phyloP scores from a whole-genome alignment of 1,284 basidiomycete genomes.

The Ceratobasidium sp. region DNA sequence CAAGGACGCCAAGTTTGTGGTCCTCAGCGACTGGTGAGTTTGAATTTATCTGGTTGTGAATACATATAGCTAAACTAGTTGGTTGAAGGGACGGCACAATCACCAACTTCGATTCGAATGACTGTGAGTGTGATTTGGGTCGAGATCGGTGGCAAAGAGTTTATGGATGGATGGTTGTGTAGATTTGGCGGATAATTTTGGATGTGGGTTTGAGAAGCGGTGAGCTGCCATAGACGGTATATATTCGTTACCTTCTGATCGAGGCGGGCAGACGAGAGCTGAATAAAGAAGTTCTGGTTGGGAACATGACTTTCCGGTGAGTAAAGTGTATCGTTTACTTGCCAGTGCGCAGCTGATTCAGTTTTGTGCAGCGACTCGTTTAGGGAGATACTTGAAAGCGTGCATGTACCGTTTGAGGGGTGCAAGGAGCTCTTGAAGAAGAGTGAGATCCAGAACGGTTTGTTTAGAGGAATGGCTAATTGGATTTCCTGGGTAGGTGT shows the following conservation, averaged over 20 bases:
- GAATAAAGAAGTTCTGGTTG: constrained; percentile 77
- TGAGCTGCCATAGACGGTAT: constrained; percentile 6
- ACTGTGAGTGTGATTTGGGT: constrained; percentile 66
- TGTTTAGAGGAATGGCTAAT: neutral
- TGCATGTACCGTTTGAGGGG: constrained; percentile 78
- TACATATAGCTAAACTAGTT: neutral
- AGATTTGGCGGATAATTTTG: constrained; percentile 83
- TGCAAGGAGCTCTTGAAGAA: constrained; percentile 75
- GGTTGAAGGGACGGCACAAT: constrained; percentile 87
- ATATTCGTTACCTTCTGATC: neutral
- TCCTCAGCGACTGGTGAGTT: constrained; percentile 87
- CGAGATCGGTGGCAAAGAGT: constrained; percentile 20
- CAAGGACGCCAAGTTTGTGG: constrained; percentile 83
- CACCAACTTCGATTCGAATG: constrained; percentile 89
- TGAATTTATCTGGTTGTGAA: constrained; percentile 18
- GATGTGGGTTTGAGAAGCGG: constrained; percentile 74
- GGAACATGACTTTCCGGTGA: constrained; percentile 75
- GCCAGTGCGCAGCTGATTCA: neutral
- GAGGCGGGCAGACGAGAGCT: constrained; percentile 61
- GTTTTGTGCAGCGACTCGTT: constrained; percentile 75
- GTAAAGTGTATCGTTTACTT: constrained; percentile 46
- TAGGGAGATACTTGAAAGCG: constrained; percentile 79
- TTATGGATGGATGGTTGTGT: neutral
- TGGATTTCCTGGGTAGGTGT: constrained; percentile 69
- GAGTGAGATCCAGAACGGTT: constrained; percentile 59